Conservation (phyloP, 208 protist species). For the Angomonas deanei region DNA sequence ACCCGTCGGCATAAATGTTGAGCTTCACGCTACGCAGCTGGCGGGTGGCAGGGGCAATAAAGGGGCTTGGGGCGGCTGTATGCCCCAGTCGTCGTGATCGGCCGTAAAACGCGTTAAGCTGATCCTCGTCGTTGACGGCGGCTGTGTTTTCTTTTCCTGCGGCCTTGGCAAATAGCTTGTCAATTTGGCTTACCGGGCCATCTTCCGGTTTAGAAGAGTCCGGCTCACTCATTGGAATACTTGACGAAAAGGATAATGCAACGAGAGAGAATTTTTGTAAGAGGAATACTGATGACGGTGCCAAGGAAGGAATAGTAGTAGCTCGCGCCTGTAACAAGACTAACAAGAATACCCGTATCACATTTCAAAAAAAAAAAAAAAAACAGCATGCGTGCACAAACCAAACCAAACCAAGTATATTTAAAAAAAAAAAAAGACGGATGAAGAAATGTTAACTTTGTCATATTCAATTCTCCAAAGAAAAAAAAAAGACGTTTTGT, state of each 20-base stretch:
- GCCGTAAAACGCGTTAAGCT: slow-evolving; percentile 59
- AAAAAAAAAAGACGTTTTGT: not conserved
- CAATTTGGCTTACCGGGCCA: slow-evolving; percentile 13
- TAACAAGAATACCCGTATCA: too few species aligned
- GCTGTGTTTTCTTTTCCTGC: slow-evolving; percentile 13
- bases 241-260: not conserved
- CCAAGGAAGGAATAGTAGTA: too few species aligned
- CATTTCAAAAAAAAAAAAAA: slow-evolving; percentile 7
- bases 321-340: too few species aligned
- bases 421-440: slow-evolving; percentile 7
- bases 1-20: slow-evolving; percentile 65
- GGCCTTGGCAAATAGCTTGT: slow-evolving; percentile 30
- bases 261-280: too few species aligned
- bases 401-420: not conserved
- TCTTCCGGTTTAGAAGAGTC: slow-evolving; percentile 13
- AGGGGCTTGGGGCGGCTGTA: slow-evolving; percentile 54
- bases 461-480: not conserved
- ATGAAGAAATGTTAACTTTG: slow-evolving; percentile 8
- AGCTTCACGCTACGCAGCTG: slow-evolving; percentile 43
- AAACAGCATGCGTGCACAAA: not conserved
- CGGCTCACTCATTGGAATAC: slow-evolving; percentile 11
- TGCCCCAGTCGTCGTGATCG: slow-evolving; percentile 68
- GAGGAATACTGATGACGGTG: too few species aligned
- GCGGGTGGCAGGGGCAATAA: slow-evolving; percentile 44
- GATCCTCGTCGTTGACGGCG: slow-evolving; percentile 6